Evolutionary conservation across 2,329 filamentous ascomycete genomes (phyloP).

Genomic region (Cercospora sp.): DNA sequence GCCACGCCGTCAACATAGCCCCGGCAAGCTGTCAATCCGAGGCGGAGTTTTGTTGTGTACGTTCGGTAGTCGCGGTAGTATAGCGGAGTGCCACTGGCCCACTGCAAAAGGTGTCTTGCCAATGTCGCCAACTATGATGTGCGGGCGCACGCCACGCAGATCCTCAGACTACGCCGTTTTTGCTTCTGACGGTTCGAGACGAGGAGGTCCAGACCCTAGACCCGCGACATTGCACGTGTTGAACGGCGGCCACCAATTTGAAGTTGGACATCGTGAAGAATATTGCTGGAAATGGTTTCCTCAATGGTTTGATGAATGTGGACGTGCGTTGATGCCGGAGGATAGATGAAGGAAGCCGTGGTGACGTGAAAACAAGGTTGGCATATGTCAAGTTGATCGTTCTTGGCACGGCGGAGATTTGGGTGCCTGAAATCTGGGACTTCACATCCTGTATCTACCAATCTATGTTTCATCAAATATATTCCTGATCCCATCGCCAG

Average conservation of each 20-base stretch:
- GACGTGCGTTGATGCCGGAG: not conserved
- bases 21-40: slow-evolving; percentile 6
- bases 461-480: not conserved
- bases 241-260: not conserved
- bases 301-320: not conserved
- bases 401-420: not conserved
- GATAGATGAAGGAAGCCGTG: not conserved
- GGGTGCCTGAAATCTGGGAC: not conserved
- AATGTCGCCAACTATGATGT: not conserved
- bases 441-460: not conserved
- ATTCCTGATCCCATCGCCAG: not conserved
- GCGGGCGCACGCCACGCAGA: slow-evolving; percentile 1
- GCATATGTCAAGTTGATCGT: not conserved
- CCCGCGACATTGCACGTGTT: not conserved
- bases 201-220: not conserved
- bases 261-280: not conserved
- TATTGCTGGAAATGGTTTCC: not conserved
- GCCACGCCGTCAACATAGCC: not conserved
- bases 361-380: slow-evolving; percentile 6
- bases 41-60: not conserved
- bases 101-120: not conserved
- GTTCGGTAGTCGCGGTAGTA: slow-evolving; percentile 7
- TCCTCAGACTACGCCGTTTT: not conserved
- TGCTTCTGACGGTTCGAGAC: not conserved
- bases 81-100: slow-evolving; percentile 1